Conservation (phyloP, 345 rosid genomes). For the Laguncularia racemosa region DNA sequence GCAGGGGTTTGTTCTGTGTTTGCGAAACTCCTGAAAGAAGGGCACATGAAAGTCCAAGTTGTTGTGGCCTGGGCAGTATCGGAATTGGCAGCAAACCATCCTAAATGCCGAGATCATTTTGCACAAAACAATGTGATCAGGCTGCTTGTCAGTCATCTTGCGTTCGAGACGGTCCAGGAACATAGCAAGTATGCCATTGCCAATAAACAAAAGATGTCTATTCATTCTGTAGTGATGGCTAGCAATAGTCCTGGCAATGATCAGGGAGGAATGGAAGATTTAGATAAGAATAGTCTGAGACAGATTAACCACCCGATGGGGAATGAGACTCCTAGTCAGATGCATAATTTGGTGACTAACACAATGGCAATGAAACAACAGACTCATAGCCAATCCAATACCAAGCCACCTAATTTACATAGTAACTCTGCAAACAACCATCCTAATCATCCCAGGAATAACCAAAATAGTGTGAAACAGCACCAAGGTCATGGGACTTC, state of each 20-base stretch:
- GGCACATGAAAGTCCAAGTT: conserved; percentile 24
- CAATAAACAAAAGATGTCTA: conserved; percentile 8
- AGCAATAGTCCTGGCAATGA: conserved; percentile 1
- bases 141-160: conserved; percentile 19
- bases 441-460: no score
- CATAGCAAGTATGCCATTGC: conserved; percentile 16
- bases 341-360: conserved; percentile 6
- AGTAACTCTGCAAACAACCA: not conserved
- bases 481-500: not conserved
- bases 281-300: no score
- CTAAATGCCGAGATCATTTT: conserved; percentile 23
- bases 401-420: not conserved
- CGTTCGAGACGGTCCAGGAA: conserved; percentile 26
- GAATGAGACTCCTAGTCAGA: not conserved
- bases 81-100: conserved; percentile 17
- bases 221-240: conserved; percentile 15
- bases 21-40: conserved; percentile 21
- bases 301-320: not conserved
- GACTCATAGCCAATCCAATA: not conserved
- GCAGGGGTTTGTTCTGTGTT: conserved; percentile 13
- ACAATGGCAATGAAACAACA: conserved; percentile 1
- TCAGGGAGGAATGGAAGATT: not conserved
- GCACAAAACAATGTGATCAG: conserved; percentile 19
- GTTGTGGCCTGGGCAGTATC: conserved; percentile 23
- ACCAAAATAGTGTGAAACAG: not conserved